Percentiles rank a stretch among this genome's conserved stretches.
phyloP scores from a whole-genome alignment of 2,329 filamentous ascomycete species.

The Phoma herbarum region DNA sequence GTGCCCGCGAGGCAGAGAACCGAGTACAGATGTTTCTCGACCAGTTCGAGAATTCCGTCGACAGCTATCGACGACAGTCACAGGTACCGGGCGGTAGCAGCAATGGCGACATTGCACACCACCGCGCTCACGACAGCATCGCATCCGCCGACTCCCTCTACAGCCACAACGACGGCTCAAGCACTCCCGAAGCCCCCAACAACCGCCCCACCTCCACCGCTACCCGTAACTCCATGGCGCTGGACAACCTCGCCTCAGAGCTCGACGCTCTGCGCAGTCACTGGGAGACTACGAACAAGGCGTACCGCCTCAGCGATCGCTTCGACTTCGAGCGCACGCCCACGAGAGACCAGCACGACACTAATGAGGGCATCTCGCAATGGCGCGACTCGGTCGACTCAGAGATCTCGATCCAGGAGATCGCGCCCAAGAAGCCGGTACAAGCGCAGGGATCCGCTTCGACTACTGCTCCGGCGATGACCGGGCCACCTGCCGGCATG shows the following conservation, averaged over 20 bases:
- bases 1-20: constrained; percentile 87
- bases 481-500: constrained; percentile 18
- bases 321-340: constrained; percentile 80
- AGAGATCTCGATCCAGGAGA: constrained; percentile 14
- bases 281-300: constrained; percentile 96
- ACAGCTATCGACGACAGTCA: constrained; percentile 86
- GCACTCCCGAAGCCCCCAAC: constrained; percentile 42
- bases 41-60: constrained; percentile 92
- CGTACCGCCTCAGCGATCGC: constrained; percentile 86
- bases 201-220: constrained; percentile 42
- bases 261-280: constrained; percentile 88
- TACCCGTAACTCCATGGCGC: constrained; percentile 70
- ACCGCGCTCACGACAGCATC: constrained; percentile 65
- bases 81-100: constrained; percentile 52
- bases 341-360: constrained; percentile 45
- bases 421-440: constrained; percentile 14
- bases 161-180: constrained; percentile 50
- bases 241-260: constrained; percentile 91
- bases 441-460: constrained; percentile 1
- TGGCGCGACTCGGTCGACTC: constrained; percentile 41
- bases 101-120: constrained; percentile 44
- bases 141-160: constrained; percentile 66
- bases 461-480: constrained; percentile 9
- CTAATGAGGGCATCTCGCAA: constrained; percentile 46
- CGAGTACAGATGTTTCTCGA: constrained; percentile 93